phyloP scores from a whole-genome alignment of 345 rosid species.

The Dimocarpus longan region DNA sequence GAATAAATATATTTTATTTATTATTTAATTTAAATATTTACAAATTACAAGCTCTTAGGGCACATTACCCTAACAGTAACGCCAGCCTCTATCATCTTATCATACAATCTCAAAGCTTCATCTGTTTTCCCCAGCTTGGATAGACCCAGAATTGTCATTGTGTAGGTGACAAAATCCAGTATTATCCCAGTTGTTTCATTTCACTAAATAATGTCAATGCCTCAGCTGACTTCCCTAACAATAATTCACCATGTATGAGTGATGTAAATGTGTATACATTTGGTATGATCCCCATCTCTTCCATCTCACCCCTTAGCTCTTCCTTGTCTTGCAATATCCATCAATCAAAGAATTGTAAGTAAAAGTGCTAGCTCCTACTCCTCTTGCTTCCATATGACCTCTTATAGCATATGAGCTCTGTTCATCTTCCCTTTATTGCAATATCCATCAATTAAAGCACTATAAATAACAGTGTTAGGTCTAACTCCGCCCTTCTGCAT shows the following conservation, averaged over 20 bases:
- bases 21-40: too few relatives aligned
- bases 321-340: too few relatives aligned
- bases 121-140: conserved; percentile 75
- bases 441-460: too few relatives aligned
- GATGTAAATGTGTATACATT: conserved; percentile 73
- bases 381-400: conserved; percentile 51
- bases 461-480: too few relatives aligned
- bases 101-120: conserved; percentile 69
- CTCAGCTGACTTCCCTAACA: conserved; percentile 55
- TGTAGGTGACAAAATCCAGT: conserved; percentile 53
- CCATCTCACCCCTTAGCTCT: too few relatives aligned
- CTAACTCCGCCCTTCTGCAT: too few relatives aligned
- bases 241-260: conserved; percentile 75
- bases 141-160: conserved; percentile 65
- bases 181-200: conserved; percentile 53
- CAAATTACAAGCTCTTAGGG: too few relatives aligned
- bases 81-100: conserved; percentile 64
- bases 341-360: too few relatives aligned
- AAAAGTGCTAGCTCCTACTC: too few relatives aligned
- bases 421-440: too few relatives aligned
- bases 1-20: too few relatives aligned
- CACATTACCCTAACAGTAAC: too few relatives aligned
- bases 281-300: conserved; percentile 37
- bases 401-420: conserved; percentile 51
- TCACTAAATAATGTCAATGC: conserved; percentile 64